Percentiles rank a stretch among this genome's conserved stretches.
Evolutionary conservation across 495 filamentous ascomycete genomes (phyloP).

Genomic region (Antarctomyces pellizariae): DNA sequence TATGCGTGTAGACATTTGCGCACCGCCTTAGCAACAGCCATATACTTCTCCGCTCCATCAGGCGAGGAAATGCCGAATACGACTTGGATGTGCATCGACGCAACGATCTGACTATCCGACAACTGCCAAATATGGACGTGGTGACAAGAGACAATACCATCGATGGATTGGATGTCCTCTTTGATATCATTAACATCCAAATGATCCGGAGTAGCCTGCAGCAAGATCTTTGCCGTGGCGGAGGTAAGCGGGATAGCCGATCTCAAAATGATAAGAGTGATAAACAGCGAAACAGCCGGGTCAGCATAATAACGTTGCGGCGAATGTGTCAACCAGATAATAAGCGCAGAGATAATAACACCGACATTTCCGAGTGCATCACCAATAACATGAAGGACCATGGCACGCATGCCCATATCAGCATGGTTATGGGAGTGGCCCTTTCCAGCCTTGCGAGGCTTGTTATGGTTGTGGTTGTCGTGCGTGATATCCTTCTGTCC

Average conservation of each 20-base stretch:
- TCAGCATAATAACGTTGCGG: conserved; percentile 53
- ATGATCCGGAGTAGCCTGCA: conserved; percentile 77
- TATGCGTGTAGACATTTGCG: conserved; percentile 77
- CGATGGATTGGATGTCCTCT: conserved; percentile 64
- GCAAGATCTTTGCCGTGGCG: conserved; percentile 77
- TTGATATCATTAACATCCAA: conserved; percentile 79
- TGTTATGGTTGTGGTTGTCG: conserved; percentile 53
- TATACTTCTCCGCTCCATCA: conserved; percentile 56
- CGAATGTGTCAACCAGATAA: conserved; percentile 69
- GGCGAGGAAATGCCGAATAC: conserved; percentile 43
- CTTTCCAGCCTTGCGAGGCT: conserved; percentile 39
- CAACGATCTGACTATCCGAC: conserved; percentile 77
- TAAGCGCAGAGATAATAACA: conserved; percentile 75
- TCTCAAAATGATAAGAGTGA: conserved; percentile 79
- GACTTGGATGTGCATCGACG: conserved; percentile 79
- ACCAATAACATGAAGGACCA: conserved; percentile 87
- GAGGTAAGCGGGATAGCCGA: conserved; percentile 84
- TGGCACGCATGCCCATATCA: conserved; percentile 94
- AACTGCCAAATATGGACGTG: conserved; percentile 97
- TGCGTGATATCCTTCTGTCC: conserved; percentile 20
- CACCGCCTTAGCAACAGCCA: conserved; percentile 61
- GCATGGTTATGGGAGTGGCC: conserved; percentile 51
- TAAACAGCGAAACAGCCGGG: conserved; percentile 82
- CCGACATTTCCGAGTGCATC: conserved; percentile 94
- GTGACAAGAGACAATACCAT: conserved; percentile 70